Evolutionary conservation across 208 protist species (phyloP).

Genomic region (Trypanosoma mega): DNA sequence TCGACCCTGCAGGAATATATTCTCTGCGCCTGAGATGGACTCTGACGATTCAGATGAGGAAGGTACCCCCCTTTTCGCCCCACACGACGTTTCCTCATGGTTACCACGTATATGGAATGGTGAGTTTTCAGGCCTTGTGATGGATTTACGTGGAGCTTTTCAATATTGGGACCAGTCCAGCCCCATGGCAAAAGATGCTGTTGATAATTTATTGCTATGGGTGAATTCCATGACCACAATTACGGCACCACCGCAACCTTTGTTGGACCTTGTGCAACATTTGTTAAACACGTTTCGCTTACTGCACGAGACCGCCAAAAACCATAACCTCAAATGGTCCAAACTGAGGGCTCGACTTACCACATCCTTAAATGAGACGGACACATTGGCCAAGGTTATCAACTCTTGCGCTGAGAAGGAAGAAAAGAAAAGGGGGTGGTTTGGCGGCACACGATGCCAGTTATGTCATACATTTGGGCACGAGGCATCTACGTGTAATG

Average conservation of each 20-base stretch:
- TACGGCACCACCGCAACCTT: not conserved
- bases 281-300: not conserved
- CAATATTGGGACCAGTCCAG: not conserved
- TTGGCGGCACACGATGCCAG: no score
- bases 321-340: not conserved
- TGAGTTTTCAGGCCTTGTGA: not conserved
- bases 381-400: not conserved
- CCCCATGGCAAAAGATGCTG: not conserved
- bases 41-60: no score
- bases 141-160: not conserved
- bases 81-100: not conserved
- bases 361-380: not conserved
- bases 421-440: no score
- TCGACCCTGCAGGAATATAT: no score
- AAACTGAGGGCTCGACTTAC: not conserved
- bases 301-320: not conserved
- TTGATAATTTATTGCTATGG: not conserved
- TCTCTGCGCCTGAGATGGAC: no score
- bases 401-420: no score
- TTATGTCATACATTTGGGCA: no score
- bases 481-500: no score
- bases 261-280: not conserved
- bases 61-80: no score
- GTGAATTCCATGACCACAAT: not conserved
- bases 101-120: not conserved